Percentiles rank a stretch among this genome's conserved stretches.
These are phyloP conservation scores for Rugosomyces carneus DNA, from an alignment of 1,284 basidiomycete genomes.

Conservation along the genomic window DNA sequence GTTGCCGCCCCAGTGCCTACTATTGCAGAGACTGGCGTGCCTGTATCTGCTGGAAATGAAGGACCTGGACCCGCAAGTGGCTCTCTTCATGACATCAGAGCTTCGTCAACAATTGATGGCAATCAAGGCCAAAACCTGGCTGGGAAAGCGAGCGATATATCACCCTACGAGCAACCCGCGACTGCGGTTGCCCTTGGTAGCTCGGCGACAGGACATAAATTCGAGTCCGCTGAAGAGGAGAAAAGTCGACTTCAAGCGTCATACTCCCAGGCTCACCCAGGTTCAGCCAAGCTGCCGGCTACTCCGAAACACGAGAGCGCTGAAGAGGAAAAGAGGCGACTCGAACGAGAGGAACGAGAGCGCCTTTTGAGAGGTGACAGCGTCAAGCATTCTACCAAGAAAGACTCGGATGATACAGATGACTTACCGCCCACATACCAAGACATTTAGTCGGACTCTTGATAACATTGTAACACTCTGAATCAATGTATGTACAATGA, in stretches of 20 bases:
- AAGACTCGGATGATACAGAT: constrained; percentile 38
- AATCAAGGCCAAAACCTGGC: constrained; percentile 24
- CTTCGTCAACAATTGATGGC: constrained; percentile 29
- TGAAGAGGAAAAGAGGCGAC: constrained; percentile 62
- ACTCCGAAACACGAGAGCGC: constrained; percentile 17
- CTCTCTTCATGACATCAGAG: constrained; percentile 47
- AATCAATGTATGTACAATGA: constrained; percentile 4
- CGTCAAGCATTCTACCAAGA: constrained; percentile 12
- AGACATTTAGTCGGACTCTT: constrained; percentile 49
- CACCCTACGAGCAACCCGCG: constrained; percentile 26
- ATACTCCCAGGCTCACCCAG: constrained; percentile 28
- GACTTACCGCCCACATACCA: constrained; percentile 61
- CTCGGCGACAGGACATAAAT: constrained; percentile 16
- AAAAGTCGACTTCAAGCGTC: constrained; percentile 40
- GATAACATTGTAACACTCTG: too few species aligned
- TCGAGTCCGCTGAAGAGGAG: constrained; percentile 47
- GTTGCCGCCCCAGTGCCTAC: constrained; percentile 39
- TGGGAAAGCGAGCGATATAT: constrained; percentile 19
- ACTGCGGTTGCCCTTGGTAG: constrained; percentile 1
- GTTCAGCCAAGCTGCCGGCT: not conserved
- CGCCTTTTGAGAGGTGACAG: constrained; percentile 34
- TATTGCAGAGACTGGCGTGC: constrained; percentile 56
- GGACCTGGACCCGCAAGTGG: constrained; percentile 65
- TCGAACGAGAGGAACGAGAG: constrained; percentile 63
- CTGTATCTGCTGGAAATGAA: constrained; percentile 39